Percentiles rank a stretch among this genome's conserved stretches.
phyloP scores from a whole-genome alignment of 345 rosid species.

The Hibiscus mutabilis region DNA sequence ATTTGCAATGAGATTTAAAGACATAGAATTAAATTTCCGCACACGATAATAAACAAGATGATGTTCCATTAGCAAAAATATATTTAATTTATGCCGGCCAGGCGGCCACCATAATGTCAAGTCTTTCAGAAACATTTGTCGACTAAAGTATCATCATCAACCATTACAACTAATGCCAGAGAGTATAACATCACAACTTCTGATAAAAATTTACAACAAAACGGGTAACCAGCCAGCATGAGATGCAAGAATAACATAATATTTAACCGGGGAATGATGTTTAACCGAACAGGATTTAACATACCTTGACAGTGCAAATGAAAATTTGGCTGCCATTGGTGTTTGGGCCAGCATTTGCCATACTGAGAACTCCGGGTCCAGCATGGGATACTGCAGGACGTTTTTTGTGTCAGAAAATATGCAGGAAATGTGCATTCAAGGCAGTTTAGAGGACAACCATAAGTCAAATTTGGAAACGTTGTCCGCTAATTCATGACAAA shows the following conservation, averaged over 20 bases:
- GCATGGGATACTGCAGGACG: conserved; percentile 66
- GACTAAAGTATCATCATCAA: not conserved
- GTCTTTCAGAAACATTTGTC: not conserved
- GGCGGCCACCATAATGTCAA: not conserved
- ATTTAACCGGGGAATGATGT: not conserved
- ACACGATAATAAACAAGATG: not conserved
- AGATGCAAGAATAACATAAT: too few species aligned
- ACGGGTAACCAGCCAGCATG: not conserved
- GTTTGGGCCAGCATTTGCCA: conserved; percentile 99
- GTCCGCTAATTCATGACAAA: not conserved
- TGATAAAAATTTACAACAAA: not conserved
- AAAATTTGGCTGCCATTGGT: conserved; percentile 98
- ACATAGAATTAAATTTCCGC: too few species aligned
- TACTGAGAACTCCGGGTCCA: conserved; percentile 93
- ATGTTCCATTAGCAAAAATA: not conserved
- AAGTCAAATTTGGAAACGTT: not conserved
- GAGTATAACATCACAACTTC: not conserved
- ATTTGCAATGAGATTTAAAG: not conserved
- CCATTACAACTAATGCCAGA: not conserved
- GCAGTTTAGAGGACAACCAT: not conserved
- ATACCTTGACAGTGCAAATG: conserved; percentile 95
- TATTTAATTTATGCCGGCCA: not conserved
- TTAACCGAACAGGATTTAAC: not conserved
- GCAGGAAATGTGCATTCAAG: not conserved
- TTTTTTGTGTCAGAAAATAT: conserved; percentile 10